A percentile compares a stretch with the other conserved stretches of the same genome.
These are phyloP conservation scores for Trichopus zeylanicus DNA, from an alignment of 116 monocot genomes.

Conservation along the genomic window DNA sequence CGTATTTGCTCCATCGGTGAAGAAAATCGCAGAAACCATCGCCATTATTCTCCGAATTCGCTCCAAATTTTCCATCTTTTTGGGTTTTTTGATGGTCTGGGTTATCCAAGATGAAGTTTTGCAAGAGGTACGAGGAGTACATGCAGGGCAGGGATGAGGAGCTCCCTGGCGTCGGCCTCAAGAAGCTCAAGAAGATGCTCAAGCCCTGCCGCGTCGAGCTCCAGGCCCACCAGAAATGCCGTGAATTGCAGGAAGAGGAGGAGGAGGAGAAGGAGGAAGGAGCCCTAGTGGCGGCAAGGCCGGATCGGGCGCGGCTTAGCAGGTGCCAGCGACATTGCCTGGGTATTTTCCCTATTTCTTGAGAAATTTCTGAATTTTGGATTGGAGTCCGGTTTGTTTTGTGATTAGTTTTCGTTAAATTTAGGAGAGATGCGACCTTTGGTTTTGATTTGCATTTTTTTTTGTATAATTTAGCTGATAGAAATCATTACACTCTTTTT, in stretches of 20 bases:
- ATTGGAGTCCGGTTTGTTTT: not conserved
- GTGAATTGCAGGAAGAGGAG: too few relatives aligned
- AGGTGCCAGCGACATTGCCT: constrained; percentile 18
- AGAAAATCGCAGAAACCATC: too few relatives aligned
- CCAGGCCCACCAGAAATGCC: not conserved
- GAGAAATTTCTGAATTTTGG: not conserved
- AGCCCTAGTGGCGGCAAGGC: not conserved
- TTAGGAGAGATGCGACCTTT: too few relatives aligned
- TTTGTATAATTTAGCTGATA: too few relatives aligned
- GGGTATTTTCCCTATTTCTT: constrained; percentile 4
- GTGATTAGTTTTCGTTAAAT: not conserved
- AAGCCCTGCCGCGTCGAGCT: constrained; percentile 29
- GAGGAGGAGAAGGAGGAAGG: not conserved
- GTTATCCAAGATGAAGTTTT: constrained; percentile 62
- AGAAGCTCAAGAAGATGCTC: constrained; percentile 57
- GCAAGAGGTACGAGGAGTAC: constrained; percentile 62
- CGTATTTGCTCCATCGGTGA: too few relatives aligned
- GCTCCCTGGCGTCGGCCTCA: constrained; percentile 42
- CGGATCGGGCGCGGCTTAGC: not conserved
- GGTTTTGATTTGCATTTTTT: too few relatives aligned
- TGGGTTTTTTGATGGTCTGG: not conserved
- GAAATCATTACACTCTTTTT: too few relatives aligned
- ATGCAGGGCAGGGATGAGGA: constrained; percentile 37
- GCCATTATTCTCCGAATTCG: not conserved
- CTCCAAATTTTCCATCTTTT: too few relatives aligned